A percentile compares a stretch with the other conserved stretches of the same genome.
Conservation (phyloP, 2,329 filamentous ascomycete species). For the Pseudogymnoascus sp. region DNA sequence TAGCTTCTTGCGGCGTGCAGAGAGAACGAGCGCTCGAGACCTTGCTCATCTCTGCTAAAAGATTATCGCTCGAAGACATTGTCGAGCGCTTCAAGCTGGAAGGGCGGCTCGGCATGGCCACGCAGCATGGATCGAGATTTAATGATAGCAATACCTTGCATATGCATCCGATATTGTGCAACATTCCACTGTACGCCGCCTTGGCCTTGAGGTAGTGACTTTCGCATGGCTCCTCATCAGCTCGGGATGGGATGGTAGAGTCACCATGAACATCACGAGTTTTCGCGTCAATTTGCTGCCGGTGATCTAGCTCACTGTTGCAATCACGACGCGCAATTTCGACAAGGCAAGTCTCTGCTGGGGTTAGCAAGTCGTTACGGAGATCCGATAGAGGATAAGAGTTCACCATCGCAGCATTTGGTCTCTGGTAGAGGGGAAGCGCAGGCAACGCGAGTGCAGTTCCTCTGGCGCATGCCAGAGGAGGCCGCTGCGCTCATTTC, state of each 20-base stretch:
- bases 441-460: neutral
- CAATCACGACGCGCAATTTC: neutral
- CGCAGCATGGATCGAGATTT: conserved; percentile 9
- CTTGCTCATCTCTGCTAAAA: neutral
- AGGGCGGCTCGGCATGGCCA: neutral
- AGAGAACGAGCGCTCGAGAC: neutral
- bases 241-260: neutral
- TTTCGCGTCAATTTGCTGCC: neutral
- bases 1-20: neutral
- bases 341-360: neutral
- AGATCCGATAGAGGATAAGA: neutral
- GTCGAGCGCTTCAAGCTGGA: neutral
- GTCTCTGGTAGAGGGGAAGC: neutral
- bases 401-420: neutral
- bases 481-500: neutral
- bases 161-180: conserved; percentile 9
- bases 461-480: neutral
- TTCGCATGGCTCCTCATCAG: neutral
- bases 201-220: neutral
- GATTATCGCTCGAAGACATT: neutral
- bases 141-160: conserved; percentile 9
- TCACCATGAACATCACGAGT: neutral
- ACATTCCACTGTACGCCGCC: conserved; percentile 3
- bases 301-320: neutral
- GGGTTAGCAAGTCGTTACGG: neutral